Base-by-base conservation (phyloP, 2,329 filamentous ascomycete species). In the Penicillium digitatum region DNA sequence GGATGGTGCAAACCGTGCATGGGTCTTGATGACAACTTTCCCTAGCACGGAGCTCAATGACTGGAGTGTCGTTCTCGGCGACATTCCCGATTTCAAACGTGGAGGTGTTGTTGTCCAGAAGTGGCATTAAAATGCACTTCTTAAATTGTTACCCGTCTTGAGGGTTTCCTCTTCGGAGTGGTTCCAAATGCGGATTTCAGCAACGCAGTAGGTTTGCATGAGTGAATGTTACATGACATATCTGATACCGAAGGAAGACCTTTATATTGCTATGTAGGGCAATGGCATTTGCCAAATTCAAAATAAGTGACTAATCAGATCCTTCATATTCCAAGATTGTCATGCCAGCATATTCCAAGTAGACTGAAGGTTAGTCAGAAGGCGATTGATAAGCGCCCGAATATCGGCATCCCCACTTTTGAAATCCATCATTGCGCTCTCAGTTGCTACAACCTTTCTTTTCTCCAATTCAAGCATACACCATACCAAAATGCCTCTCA, bases 11-110 rank as follows among this genome's bases (percentile, higher is more conserved):
- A 66, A 73, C 57, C 77, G 84, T 32, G 62, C 76, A 4, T 87
- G 82, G 72, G 82, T 80, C 4, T 71, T 87, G 56, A 85, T 86
- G 81, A 87, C 84, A 5, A 87, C 84, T 0, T 87, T 87, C 67
- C 84, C 84, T 0, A 84, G 78, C 54, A 85, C 81, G 61, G 83
- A 87, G 65, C 71, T 87, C 37, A 79, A 71, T 16, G 83, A 87
- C 62, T 81, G 82, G 70, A 65, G 69, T 5, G 67, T 69, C 24
- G 68, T 69, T 9, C 68, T 80, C 26, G 77, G 75, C 2, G 78
- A 80, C 18, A 63, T 80, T 46, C 62, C 76, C 5, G 78, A 80
- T 40, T 79, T 79, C 63, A 79, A 79, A 65, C 71, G 78, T 24
- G 78, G 78, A 48, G 78, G 78, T 27, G 77, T 79, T 22, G 73